Percentiles rank a stretch among this genome's conserved stretches.
Conservation (phyloP, 345 rosid genomes). For the thale cress (Arabidopsis thaliana) region TAIR10.1 NC_003070.9:4995001-4995500, state of each 20-base stretch:
- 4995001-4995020: too few species aligned
- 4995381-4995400: too few species aligned
- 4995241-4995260: too few species aligned
- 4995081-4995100: neutral
- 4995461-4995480: neutral
- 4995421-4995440: neutral
- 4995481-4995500: neutral
- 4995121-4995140: neutral
- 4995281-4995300: too few species aligned
- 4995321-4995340: too few species aligned
- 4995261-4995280: too few species aligned
- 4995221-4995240: neutral
- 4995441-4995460: neutral
- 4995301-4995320: too few species aligned
- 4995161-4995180: neutral
- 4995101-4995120: neutral
- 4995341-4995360: too few species aligned
- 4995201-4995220: neutral
- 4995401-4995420: neutral
- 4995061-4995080: too few species aligned
- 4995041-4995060: too few species aligned
- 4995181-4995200: neutral
- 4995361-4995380: too few species aligned
- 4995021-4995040: too few species aligned
- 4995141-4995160: neutral